These are phyloP conservation scores for Buddleja alternifolia DNA, from an alignment of 257 asterid species.

Conservation along the genomic window DNA sequence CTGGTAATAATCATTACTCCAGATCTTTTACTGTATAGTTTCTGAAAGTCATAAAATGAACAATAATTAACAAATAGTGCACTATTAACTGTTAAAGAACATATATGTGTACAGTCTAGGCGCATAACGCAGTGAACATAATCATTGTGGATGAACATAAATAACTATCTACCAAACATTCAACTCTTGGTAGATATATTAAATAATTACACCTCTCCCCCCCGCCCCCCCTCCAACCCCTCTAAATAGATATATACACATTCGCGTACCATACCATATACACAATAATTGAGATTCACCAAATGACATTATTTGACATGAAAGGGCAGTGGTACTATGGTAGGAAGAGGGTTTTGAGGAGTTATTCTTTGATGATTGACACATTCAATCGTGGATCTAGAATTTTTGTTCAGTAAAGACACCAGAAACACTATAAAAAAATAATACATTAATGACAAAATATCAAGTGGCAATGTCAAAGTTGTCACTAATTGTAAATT, in stretches of 20 bases:
- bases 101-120: too few relatives aligned
- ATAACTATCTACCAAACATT: neutral
- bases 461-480: too few relatives aligned
- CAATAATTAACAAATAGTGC: neutral
- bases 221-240: too few relatives aligned
- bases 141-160: neutral
- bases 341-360: too few relatives aligned
- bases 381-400: too few relatives aligned
- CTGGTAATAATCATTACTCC: neutral
- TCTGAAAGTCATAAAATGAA: conserved; percentile 16
- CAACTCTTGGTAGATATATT: neutral
- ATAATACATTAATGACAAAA: too few relatives aligned
- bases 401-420: too few relatives aligned
- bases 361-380: too few relatives aligned
- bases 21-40: neutral
- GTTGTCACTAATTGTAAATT: too few relatives aligned
- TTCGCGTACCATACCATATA: neutral
- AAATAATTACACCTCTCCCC: neutral
- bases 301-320: conserved; percentile 21
- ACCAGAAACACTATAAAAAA: too few relatives aligned
- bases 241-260: neutral
- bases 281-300: conserved; percentile 22
- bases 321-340: too few relatives aligned
- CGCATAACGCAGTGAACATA: neutral
- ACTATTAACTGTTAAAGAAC: too few relatives aligned